Base-by-base conservation (phyloP, 2,329 filamentous ascomycete species). In the Myriosclerotinia scirpicola region DNA sequence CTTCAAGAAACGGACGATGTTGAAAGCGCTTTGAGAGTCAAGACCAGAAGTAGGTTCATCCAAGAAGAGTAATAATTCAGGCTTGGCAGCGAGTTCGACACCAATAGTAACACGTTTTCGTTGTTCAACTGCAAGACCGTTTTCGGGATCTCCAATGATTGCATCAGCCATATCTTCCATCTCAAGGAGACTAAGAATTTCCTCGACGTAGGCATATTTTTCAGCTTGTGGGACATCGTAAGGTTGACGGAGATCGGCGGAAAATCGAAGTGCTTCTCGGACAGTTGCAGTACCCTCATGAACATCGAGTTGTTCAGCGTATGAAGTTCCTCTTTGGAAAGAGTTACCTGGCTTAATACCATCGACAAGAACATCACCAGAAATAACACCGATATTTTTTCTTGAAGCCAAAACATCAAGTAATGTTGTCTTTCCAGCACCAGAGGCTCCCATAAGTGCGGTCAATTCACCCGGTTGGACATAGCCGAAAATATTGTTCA, bases 91-190 rank as follows among this genome's bases (percentile, higher is more conserved):
- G 48, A 87, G 78, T 72, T 87, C 85, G 26, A 87, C 84, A 68
- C 84, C 85, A 65, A 87, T 87, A 0, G 85, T 90, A 2, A 90
- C 84, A 69, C 87, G 82, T 74, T 91, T 90, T 14, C 88, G 81
- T 73, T 90, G 87, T 74, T 90, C 88, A 2, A 89, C 85, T 17
- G 84, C 84, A 34, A 90, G 80, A 65, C 87, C 87, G 64, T 80
- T 81, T 66, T 85, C 84, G 0, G 84, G 84, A 34, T 81, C 81
- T 22, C 87, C 87, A 69, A 90, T 87, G 58, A 89, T 84, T 11
- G 87, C 86, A 74, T 89, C 86, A 11, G 86, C 86, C 68, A 88
- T 84, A 59, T 86, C 84, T 69, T 88, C 85, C 81, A 90, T 85
- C 69, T 89, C 86, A 15, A 90, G 78, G 0, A 89, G 78, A n/a